A percentile compares a stretch with the other conserved stretches of the same genome.
phyloP scores from a whole-genome alignment of 805 yeast species.

The Saccharomycopsis selenospora region DNA sequence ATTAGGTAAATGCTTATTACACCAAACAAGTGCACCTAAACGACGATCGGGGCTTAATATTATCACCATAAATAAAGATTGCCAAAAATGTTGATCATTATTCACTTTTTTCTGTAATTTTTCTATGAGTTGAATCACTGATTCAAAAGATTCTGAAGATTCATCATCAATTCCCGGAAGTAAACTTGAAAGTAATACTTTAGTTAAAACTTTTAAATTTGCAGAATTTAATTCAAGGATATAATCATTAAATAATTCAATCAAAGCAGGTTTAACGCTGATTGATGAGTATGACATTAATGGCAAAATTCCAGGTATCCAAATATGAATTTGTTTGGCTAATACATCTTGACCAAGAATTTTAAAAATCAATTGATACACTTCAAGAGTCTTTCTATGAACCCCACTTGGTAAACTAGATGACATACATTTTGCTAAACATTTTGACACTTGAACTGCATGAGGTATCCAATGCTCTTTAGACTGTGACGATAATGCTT shows the following conservation, averaged over 20 bases:
- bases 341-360: slow-evolving; percentile 51
- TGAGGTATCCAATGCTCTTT: slow-evolving; percentile 54
- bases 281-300: slow-evolving; percentile 83
- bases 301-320: slow-evolving; percentile 94
- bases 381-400: slow-evolving; percentile 77
- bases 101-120: slow-evolving; percentile 46
- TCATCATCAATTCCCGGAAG: slow-evolving; percentile 92
- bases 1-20: slow-evolving; percentile 56
- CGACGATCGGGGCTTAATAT: slow-evolving; percentile 74
- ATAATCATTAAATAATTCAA: slow-evolving; percentile 51
- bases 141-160: slow-evolving; percentile 69
- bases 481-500: slow-evolving; percentile 47
- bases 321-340: slow-evolving; percentile 50
- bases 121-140: slow-evolving; percentile 54
- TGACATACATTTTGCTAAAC: slow-evolving; percentile 72
- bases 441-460: slow-evolving; percentile 56
- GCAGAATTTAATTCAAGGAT: slow-evolving; percentile 45
- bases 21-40: slow-evolving; percentile 78
- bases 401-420: slow-evolving; percentile 91
- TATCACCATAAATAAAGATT: slow-evolving; percentile 63
- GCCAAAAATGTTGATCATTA: slow-evolving; percentile 83
- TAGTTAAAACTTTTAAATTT: slow-evolving; percentile 47
- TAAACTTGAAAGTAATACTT: slow-evolving; percentile 66
- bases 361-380: slow-evolving; percentile 64
- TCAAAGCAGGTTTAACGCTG: slow-evolving; percentile 72